phyloP scores from a whole-genome alignment of 192 early-diverging fungal genomes.

The Allomyces macrogynus region DNA sequence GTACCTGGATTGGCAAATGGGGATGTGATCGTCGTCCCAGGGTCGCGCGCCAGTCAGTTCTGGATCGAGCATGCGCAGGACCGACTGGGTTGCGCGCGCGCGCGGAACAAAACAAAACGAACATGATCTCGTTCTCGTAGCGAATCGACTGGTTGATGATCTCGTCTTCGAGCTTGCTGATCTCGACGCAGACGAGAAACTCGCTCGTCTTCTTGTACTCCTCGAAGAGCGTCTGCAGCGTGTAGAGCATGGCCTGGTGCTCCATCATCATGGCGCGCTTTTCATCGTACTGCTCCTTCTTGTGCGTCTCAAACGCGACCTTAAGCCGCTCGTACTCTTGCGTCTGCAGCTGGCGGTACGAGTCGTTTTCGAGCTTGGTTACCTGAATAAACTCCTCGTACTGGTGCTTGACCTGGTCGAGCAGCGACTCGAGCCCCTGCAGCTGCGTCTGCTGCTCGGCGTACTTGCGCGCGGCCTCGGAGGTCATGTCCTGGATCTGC shows the following conservation, averaged over 20 bases:
- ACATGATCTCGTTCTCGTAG: slow-evolving; percentile 40
- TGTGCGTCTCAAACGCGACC: slow-evolving; percentile 20
- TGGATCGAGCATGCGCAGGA: neutral
- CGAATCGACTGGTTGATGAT: slow-evolving; percentile 22
- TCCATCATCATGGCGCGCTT: slow-evolving; percentile 29
- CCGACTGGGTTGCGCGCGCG: neutral
- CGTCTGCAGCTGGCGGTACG: slow-evolving; percentile 17
- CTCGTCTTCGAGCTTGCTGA: slow-evolving; percentile 37
- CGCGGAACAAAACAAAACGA: neutral
- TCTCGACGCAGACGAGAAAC: slow-evolving; percentile 31
- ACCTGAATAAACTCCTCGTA: slow-evolving; percentile 39
- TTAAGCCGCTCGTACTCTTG: slow-evolving; percentile 25
- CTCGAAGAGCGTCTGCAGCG: slow-evolving; percentile 38
- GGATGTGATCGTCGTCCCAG: neutral
- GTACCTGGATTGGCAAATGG: slow-evolving; percentile 8
- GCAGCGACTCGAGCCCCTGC: slow-evolving; percentile 35
- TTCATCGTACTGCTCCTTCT: slow-evolving; percentile 26
- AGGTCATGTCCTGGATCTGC: slow-evolving; percentile 25
- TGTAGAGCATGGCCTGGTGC: slow-evolving; percentile 23
- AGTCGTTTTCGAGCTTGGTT: slow-evolving; percentile 35
- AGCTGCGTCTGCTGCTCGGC: slow-evolving; percentile 39
- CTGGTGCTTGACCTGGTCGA: slow-evolving; percentile 30
- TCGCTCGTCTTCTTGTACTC: slow-evolving; percentile 33
- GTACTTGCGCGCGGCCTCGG: slow-evolving; percentile 24
- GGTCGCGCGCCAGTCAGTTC: neutral